Conservation (phyloP, 176 grass and related monocot species). For the Musa itinerans region DNA sequence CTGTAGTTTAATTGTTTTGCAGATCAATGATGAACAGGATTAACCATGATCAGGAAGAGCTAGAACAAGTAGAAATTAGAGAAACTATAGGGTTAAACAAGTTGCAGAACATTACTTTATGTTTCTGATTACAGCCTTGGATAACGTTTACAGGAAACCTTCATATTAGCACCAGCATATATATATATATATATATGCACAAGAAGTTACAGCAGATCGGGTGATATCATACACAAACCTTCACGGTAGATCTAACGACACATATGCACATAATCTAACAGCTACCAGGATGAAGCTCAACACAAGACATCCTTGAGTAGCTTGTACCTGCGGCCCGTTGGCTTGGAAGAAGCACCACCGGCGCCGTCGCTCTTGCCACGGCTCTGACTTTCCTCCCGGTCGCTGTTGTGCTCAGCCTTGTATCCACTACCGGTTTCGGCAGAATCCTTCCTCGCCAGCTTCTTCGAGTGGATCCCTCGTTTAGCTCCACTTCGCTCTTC, state of each 20-base stretch:
- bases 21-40: too few species aligned
- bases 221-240: background rate
- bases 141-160: too few species aligned
- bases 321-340: conserved; percentile 85
- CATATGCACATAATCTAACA: background rate
- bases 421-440: background rate
- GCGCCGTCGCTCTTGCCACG: conserved; percentile 12
- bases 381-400: conserved; percentile 17
- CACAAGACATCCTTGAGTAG: conserved; percentile 96
- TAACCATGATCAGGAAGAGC: too few species aligned
- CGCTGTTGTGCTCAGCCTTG: conserved; percentile 11
- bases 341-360: conserved; percentile 30
- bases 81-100: too few species aligned
- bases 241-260: background rate
- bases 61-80: too few species aligned
- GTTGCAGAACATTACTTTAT: too few species aligned
- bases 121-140: too few species aligned
- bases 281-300: conserved; percentile 2
- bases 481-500: conserved; percentile 20
- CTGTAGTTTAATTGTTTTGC: too few species aligned
- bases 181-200: background rate
- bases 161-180: background rate
- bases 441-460: conserved; percentile 1
- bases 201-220: background rate
- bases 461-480: conserved; percentile 30